Evolutionary conservation across 495 filamentous ascomycete genomes (phyloP), one percentile per base, ranked within the genome.

Genomic region (Aspergillus carlsbadensis): DNA sequence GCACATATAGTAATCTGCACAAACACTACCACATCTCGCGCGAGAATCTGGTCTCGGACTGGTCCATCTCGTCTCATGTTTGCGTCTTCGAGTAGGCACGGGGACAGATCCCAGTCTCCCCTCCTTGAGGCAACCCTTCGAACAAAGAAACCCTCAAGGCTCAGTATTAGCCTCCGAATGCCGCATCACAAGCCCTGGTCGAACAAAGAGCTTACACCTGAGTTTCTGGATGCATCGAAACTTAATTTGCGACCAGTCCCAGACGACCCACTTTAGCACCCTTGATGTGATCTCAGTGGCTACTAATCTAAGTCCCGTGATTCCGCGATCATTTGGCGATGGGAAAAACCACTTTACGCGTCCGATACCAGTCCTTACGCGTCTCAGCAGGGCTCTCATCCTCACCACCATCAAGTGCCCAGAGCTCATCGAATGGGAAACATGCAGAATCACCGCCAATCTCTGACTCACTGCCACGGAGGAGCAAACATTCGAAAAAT

Each of bases 241-340:
- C 29, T 36, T 29, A 17, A 50, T 37, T 20, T 29, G 26, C 26
- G 26, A 29, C 26, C 3, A 29, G 26, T 29, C 26, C 26, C 8
- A 4, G 3, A 4, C 26, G 26, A 29, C 26, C 26, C 57, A 49
- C 39, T 57, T 35, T 31, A 31, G 45, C 54, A 41, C 3, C 15
- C 31, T 43, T 33, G 13, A n/a, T 40, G 40, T 1, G 37, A 2
- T 10, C 47, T 64, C 24, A 67, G 65, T 73, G 64, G 63, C 7
- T 56, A 42, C 43, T 53, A 6, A n/a, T n/a, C n/a, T 17, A 10
- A 47, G 24, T 57, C 71, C 58, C 70, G 72, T 77, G 74, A 77
- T 60, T 41, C 54, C 72, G 74, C 64, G 74, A 48, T 58, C 51
- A 71, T 75, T 74, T 75, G 67, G 73, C 68, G 72, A 72, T 64